Evolutionary conservation across 1,284 basidiomycete genomes (phyloP), one percentile per base, ranked within the genome.

Genomic region (Tilletia caries): DNA sequence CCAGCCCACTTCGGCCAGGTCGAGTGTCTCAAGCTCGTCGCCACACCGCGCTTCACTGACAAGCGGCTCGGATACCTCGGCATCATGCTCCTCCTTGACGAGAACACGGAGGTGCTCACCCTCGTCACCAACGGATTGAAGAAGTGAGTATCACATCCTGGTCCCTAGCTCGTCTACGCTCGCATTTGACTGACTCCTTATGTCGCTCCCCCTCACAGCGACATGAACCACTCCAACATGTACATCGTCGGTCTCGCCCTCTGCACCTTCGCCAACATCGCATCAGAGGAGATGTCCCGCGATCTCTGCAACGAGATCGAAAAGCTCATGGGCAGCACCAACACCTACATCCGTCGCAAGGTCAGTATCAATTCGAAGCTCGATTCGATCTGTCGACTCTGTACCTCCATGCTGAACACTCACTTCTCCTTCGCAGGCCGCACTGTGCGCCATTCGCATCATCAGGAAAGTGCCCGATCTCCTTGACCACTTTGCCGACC

Each of bases 171-270:
- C 4, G 32, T 2, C 6, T 68, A 32, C 18, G 20, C 20, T 48
- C 27, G 33, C 18, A n/a, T 10, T 50, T 41, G 37, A 41, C 8
- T 41, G 10, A 41, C 37, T 41, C 10, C 8, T 15, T 15, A 15
- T 10, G 15, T 41, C 37, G 8, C 37, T 41, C 37, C 37, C 8
- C 37, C 37, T 41, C 37, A 41, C 37, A 41, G 37, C 85, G 96
- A 98, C 85, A 95, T 99, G 93, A 98, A 98, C 84, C 95, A 98
- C 85, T 91, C 95, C 13, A 98, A 98, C 85, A 97, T 97, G 92
- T 98, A 97, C 84, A 92, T 93, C 10, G 96, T 98, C 48, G 96
- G 96, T 23, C 88, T 99, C 66, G 95, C 95, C 1, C 88, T 99
- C 52, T 98, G 95, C 82, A 98, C 96, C 0, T 98, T 99, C 83